Base-by-base conservation (phyloP, 2,329 filamentous ascomycete species). In the Sclerotinia minor region DNA sequence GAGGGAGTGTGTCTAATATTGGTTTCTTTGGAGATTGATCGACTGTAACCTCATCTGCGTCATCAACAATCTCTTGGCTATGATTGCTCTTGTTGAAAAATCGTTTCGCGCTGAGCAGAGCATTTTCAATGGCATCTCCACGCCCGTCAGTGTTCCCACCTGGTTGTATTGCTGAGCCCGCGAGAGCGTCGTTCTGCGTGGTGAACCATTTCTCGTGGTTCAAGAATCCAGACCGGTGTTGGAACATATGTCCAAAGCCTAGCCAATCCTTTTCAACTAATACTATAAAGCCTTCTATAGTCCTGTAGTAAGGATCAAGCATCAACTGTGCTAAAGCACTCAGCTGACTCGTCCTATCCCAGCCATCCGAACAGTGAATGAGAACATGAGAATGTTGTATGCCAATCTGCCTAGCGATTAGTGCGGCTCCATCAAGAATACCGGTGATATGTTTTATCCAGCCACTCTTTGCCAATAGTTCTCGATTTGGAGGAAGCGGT, bases 211-310 rank as follows among this genome's bases (percentile, higher is more conserved):
- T 96, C 72, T 98, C 94, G 72, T 92, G 92, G 75, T 89, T 92
- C 67, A 98, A 80, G 73, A 91, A 91, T 3, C 95, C 95, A 19
- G 92, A 92, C n/a, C 95, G 89, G 74, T 97, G 88, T 66, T 93
- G 88, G 79, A 99, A 99, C 89, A 97, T 97, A 79, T 99, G 94
- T 1, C 95, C 95, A 80, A 97, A 99, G 0, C 94, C 95, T 17
- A 99, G 81, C 92, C 95, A 99, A 76, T 99, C 95, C 78, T 99
- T 99, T 79, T 99, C 95, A 2, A 99, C 85, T 8, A 99, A 82
- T 2, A 96, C 89, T 73, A 98, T 94, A 78, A 98, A 99, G 0
- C 95, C 95, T 73, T 97, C 91, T 61, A 99, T 82, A 0, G 95
- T 98, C 64, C 95, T 88, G 78, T 93, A 99, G 79, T 96, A 97